phyloP scores from a whole-genome alignment of 768 basidiomycete genomes.

The Hericium erinaceus region DNA sequence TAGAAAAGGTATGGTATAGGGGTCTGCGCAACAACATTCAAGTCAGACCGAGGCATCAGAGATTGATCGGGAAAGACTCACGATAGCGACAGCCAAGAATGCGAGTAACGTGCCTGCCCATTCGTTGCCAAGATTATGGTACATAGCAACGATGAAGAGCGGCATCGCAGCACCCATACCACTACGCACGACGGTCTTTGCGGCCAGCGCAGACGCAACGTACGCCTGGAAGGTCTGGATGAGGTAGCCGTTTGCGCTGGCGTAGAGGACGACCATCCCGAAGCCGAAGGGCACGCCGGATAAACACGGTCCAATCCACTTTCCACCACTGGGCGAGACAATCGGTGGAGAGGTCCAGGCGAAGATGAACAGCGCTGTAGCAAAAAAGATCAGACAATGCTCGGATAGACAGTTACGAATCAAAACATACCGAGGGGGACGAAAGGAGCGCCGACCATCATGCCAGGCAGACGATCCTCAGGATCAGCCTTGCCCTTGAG shows the following conservation, averaged over 20 bases:
- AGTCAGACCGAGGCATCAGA: background rate
- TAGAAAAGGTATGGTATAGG: conserved; percentile 32
- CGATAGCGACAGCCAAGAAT: conserved; percentile 27
- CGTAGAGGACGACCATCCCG: conserved; percentile 30
- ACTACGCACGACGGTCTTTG: conserved; percentile 29
- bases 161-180: conserved; percentile 28
- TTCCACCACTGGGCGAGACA: conserved; percentile 25
- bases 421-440: conserved; percentile 19
- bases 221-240: conserved; percentile 59
- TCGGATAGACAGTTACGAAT: background rate
- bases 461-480: conserved; percentile 30
- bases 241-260: conserved; percentile 31
- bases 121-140: conserved; percentile 29
- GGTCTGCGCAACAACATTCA: background rate
- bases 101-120: conserved; percentile 29
- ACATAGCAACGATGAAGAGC: conserved; percentile 30
- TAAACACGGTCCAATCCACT: conserved; percentile 28
- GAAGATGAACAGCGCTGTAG: conserved; percentile 31
- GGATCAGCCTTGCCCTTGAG: conserved; percentile 30
- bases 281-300: conserved; percentile 31
- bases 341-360: conserved; percentile 31
- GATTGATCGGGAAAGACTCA: conserved; percentile 6
- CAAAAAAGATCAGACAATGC: background rate
- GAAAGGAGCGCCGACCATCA: conserved; percentile 30
- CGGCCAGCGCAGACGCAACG: conserved; percentile 42